These are phyloP conservation scores for Ormosia semicastrata DNA, from an alignment of 306 rosid genomes.

Conservation along the genomic window DNA sequence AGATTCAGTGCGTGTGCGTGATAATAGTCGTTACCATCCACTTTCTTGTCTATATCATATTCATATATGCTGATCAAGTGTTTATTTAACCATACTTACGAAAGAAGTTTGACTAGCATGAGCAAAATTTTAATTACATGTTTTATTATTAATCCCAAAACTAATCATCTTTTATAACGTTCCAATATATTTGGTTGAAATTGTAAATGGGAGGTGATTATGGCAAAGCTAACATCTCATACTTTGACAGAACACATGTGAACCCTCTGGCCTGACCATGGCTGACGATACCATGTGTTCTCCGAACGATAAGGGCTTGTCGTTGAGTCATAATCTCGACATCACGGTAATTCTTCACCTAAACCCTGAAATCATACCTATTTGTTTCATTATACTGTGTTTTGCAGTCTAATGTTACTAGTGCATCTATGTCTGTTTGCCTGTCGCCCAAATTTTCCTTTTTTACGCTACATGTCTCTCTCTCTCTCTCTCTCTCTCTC, in stretches of 20 bases:
- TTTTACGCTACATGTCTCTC: background rate
- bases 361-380: background rate
- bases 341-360: slow-evolving; percentile 32
- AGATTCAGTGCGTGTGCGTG: background rate
- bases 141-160: background rate
- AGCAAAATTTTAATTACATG: background rate
- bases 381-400: background rate
- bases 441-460: background rate
- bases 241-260: slow-evolving; percentile 26
- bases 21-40: background rate
- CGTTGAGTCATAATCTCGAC: slow-evolving; percentile 30
- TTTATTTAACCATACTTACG: background rate
- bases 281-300: slow-evolving; percentile 25
- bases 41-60: background rate
- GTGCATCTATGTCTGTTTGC: background rate
- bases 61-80: background rate
- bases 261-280: slow-evolving; percentile 30
- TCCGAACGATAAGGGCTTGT: slow-evolving; percentile 24
- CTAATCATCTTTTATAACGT: background rate
- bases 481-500: background rate
- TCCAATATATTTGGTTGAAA: background rate
- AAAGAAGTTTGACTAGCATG: background rate
- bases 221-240: background rate
- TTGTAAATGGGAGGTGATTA: background rate
- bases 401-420: background rate